Evolutionary conservation across 129 eudicot genomes (phyloP).

Genomic region (Escallonia herrerae): DNA sequence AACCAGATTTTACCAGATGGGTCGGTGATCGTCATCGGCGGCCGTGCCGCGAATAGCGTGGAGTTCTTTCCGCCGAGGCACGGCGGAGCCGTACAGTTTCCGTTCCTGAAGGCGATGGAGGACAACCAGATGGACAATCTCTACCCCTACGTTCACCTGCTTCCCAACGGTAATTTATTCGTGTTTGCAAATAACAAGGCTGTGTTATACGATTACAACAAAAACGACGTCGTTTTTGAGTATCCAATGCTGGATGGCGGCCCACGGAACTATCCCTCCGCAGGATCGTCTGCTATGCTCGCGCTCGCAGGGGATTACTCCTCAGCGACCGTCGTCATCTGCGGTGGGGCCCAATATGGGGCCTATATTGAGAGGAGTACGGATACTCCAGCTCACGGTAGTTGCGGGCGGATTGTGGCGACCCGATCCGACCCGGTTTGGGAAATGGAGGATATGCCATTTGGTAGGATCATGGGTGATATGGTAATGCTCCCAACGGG

Average conservation of each 20-base stretch:
- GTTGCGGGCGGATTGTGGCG: conserved; percentile 68
- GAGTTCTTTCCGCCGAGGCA: conserved; percentile 52
- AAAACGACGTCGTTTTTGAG: conserved; percentile 23
- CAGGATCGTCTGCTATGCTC: conserved; percentile 78
- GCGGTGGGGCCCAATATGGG: conserved; percentile 77
- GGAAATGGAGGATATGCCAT: conserved; percentile 86
- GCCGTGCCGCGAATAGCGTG: conserved; percentile 31
- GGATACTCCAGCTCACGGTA: conserved; percentile 42
- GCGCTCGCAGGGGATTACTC: conserved; percentile 54
- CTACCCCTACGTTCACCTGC: conserved; percentile 72
- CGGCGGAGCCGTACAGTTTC: conserved; percentile 35
- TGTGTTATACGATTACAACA: conserved; percentile 37
- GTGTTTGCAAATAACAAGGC: conserved; percentile 71
- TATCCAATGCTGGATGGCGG: conserved; percentile 63
- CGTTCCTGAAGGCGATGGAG: conserved; percentile 36
- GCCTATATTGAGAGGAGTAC: conserved; percentile 35
- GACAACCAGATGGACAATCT: conserved; percentile 67
- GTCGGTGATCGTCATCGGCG: conserved; percentile 56
- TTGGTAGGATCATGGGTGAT: conserved; percentile 80
- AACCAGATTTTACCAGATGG: conserved; percentile 73
- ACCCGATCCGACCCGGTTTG: conserved; percentile 49
- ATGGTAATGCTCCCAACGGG: conserved; percentile 82
- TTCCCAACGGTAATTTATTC: conserved; percentile 59
- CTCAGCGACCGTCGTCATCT: conserved; percentile 47
- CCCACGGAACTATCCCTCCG: conserved; percentile 79